phyloP scores from a whole-genome alignment of 768 basidiomycete genomes.

The Suillus bovinus region DNA sequence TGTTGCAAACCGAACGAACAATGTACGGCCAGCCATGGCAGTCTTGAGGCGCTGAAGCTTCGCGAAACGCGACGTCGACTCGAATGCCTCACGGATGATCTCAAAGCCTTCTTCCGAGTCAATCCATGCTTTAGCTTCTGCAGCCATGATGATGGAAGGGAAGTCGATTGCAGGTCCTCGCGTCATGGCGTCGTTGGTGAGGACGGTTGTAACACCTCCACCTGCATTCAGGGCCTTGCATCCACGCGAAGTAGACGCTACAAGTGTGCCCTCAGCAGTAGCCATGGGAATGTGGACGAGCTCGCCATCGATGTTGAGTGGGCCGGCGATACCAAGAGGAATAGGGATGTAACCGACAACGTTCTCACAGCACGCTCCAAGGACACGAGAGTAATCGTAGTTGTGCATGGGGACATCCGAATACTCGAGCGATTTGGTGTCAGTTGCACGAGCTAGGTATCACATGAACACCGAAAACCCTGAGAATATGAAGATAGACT shows the following conservation, averaged over 20 bases:
- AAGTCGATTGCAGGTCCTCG: constrained; percentile 99
- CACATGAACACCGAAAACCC: constrained; percentile 8
- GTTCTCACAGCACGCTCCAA: constrained; percentile 98
- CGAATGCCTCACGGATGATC: constrained; percentile 82
- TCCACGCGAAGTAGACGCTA: constrained; percentile 95
- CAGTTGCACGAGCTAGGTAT: constrained; percentile 73
- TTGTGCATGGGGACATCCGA: constrained; percentile 80
- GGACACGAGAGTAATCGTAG: constrained; percentile 93
- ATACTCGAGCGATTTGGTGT: constrained; percentile 78
- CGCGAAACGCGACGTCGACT: constrained; percentile 93
- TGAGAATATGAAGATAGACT: constrained; percentile 36
- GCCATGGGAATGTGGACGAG: constrained; percentile 96
- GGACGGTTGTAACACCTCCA: constrained; percentile 92
- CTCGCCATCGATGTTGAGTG: constrained; percentile 85
- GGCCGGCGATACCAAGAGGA: constrained; percentile 95
- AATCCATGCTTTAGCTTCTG: constrained; percentile 85
- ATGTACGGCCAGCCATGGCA: constrained; percentile 88
- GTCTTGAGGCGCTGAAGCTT: constrained; percentile 83
- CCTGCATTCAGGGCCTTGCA: constrained; percentile 97
- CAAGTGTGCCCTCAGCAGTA: constrained; percentile 98
- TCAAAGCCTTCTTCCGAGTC: constrained; percentile 78
- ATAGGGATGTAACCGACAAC: constrained; percentile 97
- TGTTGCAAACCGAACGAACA: constrained; percentile 93
- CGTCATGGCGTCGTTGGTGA: constrained; percentile 94
- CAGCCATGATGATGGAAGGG: constrained; percentile 76